phyloP scores from a whole-genome alignment of 139 green algal species.

The Chlamydomonas schloesseri region DNA sequence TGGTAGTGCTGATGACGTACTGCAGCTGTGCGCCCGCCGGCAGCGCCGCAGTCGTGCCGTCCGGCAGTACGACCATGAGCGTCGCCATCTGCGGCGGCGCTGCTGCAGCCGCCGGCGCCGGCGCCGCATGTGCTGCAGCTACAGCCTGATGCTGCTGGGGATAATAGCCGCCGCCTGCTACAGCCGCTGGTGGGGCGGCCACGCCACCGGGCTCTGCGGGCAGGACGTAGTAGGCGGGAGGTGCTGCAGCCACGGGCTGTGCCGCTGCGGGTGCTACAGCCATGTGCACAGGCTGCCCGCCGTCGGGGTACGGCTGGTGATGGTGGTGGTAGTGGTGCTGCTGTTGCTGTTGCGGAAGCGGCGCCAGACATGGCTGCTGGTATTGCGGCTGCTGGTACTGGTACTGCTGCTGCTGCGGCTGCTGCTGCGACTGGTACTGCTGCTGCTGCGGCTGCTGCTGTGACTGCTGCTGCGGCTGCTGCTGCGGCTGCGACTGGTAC shows the following conservation, averaged over 20 bases:
- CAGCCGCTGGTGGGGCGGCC: neutral
- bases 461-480: neutral
- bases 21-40: too few relatives aligned
- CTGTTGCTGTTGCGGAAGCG: neutral
- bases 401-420: neutral
- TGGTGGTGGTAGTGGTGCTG: neutral
- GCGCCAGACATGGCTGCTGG: neutral
- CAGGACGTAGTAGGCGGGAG: neutral
- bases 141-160: neutral
- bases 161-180: neutral
- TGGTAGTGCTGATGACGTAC: too few relatives aligned
- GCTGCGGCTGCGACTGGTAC: neutral
- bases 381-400: neutral
- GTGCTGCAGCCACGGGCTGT: neutral
- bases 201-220: too few relatives aligned
- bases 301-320: neutral
- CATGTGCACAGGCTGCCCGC: neutral
- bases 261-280: neutral
- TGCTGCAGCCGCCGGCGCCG: too few relatives aligned
- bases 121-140: neutral
- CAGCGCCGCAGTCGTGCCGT: too few relatives aligned
- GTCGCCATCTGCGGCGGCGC: too few relatives aligned
- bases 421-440: slow-evolving; percentile 6
- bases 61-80: too few relatives aligned
- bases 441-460: neutral